Percentiles rank a stretch among this genome's conserved stretches.
phyloP scores from a whole-genome alignment of 768 basidiomycete genomes.

The Auricularia heimuer region DNA sequence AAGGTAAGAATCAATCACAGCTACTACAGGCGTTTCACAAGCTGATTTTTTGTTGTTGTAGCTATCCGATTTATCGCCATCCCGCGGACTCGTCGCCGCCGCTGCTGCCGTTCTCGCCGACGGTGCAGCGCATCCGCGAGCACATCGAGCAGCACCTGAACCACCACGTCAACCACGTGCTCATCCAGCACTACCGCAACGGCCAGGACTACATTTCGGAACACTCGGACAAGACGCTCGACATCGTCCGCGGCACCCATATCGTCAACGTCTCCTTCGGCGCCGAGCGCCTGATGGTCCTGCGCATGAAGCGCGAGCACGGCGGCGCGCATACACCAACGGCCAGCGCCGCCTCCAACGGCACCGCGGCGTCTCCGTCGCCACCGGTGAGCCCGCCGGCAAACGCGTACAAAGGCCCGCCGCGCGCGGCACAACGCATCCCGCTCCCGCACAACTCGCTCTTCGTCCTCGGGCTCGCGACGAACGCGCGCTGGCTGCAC shows the following conservation, averaged over 20 bases:
- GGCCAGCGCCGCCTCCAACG: not conserved
- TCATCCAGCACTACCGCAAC: conserved; percentile 71
- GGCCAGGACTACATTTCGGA: conserved; percentile 80
- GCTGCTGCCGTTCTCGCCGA: conserved; percentile 55
- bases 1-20: conserved; percentile 24
- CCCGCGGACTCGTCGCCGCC: conserved; percentile 72
- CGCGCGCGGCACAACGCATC: conserved; percentile 41
- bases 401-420: conserved; percentile 3
- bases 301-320: conserved; percentile 43
- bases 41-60: conserved; percentile 15
- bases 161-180: conserved; percentile 73
- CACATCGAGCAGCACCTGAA: conserved; percentile 47
- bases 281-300: conserved; percentile 65
- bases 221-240: conserved; percentile 81
- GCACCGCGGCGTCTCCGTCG: not conserved
- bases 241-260: conserved; percentile 60
- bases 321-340: not conserved
- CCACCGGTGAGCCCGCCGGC: not conserved
- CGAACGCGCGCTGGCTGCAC: conserved; percentile 69
- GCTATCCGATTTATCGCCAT: conserved; percentile 73
- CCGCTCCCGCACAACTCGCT: conserved; percentile 74
- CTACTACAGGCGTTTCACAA: too few species aligned
- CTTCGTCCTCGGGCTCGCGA: conserved; percentile 68
- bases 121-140: conserved; percentile 53
- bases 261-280: conserved; percentile 79